Evolutionary conservation across 1,284 basidiomycete species (phyloP).

Genomic region (Marasmius fiardii): DNA sequence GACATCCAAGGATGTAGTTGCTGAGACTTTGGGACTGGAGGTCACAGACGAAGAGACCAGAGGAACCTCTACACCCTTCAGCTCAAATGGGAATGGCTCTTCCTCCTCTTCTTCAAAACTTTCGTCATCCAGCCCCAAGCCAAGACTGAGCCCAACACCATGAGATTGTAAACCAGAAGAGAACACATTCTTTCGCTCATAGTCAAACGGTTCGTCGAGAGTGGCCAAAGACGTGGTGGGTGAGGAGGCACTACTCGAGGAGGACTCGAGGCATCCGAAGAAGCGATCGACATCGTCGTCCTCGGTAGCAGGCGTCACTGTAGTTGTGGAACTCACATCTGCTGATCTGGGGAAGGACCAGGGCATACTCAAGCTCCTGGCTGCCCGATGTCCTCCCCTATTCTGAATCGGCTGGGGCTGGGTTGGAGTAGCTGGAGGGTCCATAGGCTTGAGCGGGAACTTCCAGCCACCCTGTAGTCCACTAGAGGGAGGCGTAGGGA

Average conservation of each 20-base stretch:
- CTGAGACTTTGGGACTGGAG: constrained; percentile 31
- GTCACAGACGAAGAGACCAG: not conserved
- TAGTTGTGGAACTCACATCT: constrained; percentile 14
- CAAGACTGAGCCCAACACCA: not conserved
- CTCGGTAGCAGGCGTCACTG: constrained; percentile 18
- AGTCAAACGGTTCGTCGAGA: constrained; percentile 25
- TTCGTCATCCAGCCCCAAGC: not conserved
- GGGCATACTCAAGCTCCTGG: constrained; percentile 52
- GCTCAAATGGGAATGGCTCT: constrained; percentile 44
- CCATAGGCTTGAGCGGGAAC: constrained; percentile 4
- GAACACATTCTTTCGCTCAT: constrained; percentile 53
- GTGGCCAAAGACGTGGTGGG: constrained; percentile 4
- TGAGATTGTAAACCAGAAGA: constrained; percentile 26
- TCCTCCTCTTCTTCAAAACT: constrained; percentile 26
- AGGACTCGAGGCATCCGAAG: constrained; percentile 63
- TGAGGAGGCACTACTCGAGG: constrained; percentile 11
- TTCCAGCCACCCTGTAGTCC: constrained; percentile 4
- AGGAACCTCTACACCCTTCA: constrained; percentile 34
- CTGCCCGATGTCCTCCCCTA: constrained; percentile 24
- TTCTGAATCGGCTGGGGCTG: not conserved
- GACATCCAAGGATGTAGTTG: constrained; percentile 26
- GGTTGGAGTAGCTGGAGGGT: constrained; percentile 16
- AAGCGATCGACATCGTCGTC: constrained; percentile 58
- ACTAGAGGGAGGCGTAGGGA: constrained; percentile 2
- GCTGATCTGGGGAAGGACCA: constrained; percentile 71